Percentiles rank a stretch among this genome's conserved stretches.
Conservation (phyloP, 2,329 filamentous ascomycete species). For the Pseudogymnoascus verrucosus region DNA sequence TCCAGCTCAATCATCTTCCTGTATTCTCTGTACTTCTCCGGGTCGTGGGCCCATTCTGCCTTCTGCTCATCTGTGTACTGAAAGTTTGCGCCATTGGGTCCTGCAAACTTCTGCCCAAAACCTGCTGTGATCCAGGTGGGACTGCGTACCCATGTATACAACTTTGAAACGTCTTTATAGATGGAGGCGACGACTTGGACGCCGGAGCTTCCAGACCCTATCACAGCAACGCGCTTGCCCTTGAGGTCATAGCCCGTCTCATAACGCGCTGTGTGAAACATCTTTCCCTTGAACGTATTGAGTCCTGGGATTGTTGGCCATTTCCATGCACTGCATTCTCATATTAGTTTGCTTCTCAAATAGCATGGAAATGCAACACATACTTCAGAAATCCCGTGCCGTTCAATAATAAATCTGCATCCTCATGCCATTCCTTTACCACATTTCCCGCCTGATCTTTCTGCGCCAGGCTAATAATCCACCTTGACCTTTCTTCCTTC, state of each 20-base stretch:
- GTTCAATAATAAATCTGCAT: not conserved
- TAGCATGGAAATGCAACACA: not conserved
- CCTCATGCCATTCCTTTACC: not conserved
- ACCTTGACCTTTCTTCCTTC: slow-evolving; percentile 35
- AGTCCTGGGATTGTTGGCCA: slow-evolving; percentile 46
- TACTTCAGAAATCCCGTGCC: not conserved
- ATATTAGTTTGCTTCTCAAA: not conserved
- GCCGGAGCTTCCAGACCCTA: slow-evolving; percentile 48
- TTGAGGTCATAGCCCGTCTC: slow-evolving; percentile 40
- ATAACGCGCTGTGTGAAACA: slow-evolving; percentile 51
- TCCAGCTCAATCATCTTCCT: slow-evolving; percentile 21
- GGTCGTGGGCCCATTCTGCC: slow-evolving; percentile 19
- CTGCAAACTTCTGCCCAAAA: slow-evolving; percentile 21
- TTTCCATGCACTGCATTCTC: slow-evolving; percentile 27
- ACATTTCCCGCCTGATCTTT: not conserved
- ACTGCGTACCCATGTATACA: slow-evolving; percentile 49
- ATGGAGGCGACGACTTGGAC: slow-evolving; percentile 45
- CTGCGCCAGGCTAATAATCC: slow-evolving; percentile 26
- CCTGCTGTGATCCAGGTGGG: slow-evolving; percentile 43
- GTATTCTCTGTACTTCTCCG: slow-evolving; percentile 17
- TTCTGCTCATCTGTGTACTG: slow-evolving; percentile 15
- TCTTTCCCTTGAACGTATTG: slow-evolving; percentile 41
- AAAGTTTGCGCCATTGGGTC: slow-evolving; percentile 17
- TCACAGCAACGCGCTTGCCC: slow-evolving; percentile 42
- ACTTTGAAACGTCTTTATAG: slow-evolving; percentile 38